Evolutionary conservation across 495 filamentous ascomycete species (phyloP), one percentile per base, ranked within the genome.

Genomic region (Penicillium atrosanguineum): DNA sequence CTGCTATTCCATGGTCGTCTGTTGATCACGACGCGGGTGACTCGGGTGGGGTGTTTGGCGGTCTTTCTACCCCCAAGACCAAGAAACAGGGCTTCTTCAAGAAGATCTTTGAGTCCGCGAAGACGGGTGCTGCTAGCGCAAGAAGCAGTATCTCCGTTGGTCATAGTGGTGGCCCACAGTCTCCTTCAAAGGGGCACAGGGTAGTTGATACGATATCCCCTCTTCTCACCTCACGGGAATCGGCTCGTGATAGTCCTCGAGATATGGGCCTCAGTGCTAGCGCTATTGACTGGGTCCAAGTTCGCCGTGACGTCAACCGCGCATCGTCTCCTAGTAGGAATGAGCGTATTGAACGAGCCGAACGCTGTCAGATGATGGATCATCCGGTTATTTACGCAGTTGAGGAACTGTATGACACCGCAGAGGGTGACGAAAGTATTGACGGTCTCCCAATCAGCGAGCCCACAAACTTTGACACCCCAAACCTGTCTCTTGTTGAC

Each of bases 31-130:
- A 63, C 34, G 48, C 74, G 7, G 76, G 79, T 42, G 81, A 82
- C 29, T 69, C 78, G 46, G 59, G 72, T 52, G 68, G 80, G 18
- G 72, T 82, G 0, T 79, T 97, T 16, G 89, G 91, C 29, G 91
- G 92, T 5, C 78, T 96, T 38, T 83, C 85, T n/a, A 82, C 89
- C 9, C 92, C 91, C 3, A 97, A 93, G 67, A 77, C 85, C 5
- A 96, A 93, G 69, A 97, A 94, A 72, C 85, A 84, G 38, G 93
- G 93, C 19, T 96, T 99, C 64, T 90, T 99, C 71, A 96, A 94
- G 72, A 95, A 95, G 60, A 91, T 99, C 46, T 81, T 97, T 34
- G 93, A 97, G 50, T 88, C 90, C 9, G 94, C 93, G 11, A 96
- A 95, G 71, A 96, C 95, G 0, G 89, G 88, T 14, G 91, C 95